Percentiles rank a stretch among this genome's conserved stretches.
Conservation (phyloP, 75 land plant species). For the Picea sitchensis region DNA sequence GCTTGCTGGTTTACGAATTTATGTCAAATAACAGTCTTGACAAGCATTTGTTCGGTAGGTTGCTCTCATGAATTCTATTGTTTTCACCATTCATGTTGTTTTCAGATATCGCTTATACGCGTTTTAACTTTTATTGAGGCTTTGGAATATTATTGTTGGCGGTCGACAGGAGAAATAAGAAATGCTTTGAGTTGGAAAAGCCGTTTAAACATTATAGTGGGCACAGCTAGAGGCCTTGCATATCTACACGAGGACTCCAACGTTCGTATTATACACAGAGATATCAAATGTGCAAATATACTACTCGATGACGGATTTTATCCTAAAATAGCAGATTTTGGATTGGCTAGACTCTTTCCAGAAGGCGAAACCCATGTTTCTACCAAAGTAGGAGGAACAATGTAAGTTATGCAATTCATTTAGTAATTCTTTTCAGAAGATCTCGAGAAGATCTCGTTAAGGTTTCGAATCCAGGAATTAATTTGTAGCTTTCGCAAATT, state of each 20-base stretch:
- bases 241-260: conserved; percentile 11
- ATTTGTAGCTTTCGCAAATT: no score
- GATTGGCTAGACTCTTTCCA: conserved; percentile 11
- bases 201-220: conserved; percentile 6
- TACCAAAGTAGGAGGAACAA: conserved; percentile 2
- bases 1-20: conserved; percentile 20
- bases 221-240: conserved; percentile 10
- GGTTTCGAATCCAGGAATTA: no score
- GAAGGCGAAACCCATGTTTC: conserved; percentile 8
- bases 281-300: conserved; percentile 9
- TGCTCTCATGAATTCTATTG: no score
- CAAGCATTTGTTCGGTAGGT: conserved; percentile 8
- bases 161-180: no score
- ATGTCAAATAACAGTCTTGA: conserved; percentile 14
- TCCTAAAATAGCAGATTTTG: conserved; percentile 15
- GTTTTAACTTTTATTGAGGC: no score
- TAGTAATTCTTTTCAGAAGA: no score
- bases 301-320: conserved; percentile 3
- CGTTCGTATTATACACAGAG: conserved; percentile 2
- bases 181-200: neutral
- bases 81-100: no score
- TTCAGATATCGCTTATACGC: no score
- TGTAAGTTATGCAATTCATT: neutral
- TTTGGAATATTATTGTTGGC: no score
- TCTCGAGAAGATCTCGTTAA: no score